These are phyloP conservation scores for Barbarea vulgaris DNA, from an alignment of 345 rosid genomes.

Conservation along the genomic window DNA sequence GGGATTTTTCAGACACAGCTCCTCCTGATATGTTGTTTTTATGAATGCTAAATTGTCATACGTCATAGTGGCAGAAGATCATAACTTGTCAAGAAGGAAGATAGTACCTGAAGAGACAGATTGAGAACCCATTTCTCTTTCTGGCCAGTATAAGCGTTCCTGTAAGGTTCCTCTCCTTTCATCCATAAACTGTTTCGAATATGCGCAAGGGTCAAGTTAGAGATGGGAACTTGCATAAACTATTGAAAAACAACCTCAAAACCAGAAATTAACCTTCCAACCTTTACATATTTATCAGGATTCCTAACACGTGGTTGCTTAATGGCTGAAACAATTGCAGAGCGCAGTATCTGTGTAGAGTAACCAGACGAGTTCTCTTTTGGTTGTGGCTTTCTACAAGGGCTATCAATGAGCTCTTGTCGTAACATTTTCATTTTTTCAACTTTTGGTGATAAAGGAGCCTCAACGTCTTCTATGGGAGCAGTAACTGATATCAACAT, in stretches of 20 bases:
- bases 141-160: slow-evolving; percentile 19
- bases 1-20: slow-evolving; percentile 29
- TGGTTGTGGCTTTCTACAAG: slow-evolving; percentile 13
- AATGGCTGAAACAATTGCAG: slow-evolving; percentile 29
- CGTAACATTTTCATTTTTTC: slow-evolving; percentile 15
- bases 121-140: slow-evolving; percentile 29
- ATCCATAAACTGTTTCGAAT: slow-evolving; percentile 13
- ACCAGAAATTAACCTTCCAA: slow-evolving; percentile 26
- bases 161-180: slow-evolving; percentile 15
- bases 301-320: slow-evolving; percentile 25
- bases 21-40: slow-evolving; percentile 30
- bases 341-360: slow-evolving; percentile 32
- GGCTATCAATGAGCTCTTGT: slow-evolving; percentile 26
- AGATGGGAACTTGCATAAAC: slow-evolving; percentile 14
- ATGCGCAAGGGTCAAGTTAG: slow-evolving; percentile 5
- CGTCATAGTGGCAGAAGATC: not conserved
- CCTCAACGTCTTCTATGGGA: slow-evolving; percentile 15
- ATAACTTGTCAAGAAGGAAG: not conserved
- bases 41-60: not conserved
- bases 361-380: slow-evolving; percentile 10
- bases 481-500: slow-evolving; percentile 20
- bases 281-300: slow-evolving; percentile 39
- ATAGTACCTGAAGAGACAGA: slow-evolving; percentile 37
- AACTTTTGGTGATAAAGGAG: slow-evolving; percentile 27
- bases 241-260: slow-evolving; percentile 1